Evolutionary conservation across 2,329 filamentous ascomycete genomes (phyloP).

Genomic region (Ophiostoma ulmi): DNA sequence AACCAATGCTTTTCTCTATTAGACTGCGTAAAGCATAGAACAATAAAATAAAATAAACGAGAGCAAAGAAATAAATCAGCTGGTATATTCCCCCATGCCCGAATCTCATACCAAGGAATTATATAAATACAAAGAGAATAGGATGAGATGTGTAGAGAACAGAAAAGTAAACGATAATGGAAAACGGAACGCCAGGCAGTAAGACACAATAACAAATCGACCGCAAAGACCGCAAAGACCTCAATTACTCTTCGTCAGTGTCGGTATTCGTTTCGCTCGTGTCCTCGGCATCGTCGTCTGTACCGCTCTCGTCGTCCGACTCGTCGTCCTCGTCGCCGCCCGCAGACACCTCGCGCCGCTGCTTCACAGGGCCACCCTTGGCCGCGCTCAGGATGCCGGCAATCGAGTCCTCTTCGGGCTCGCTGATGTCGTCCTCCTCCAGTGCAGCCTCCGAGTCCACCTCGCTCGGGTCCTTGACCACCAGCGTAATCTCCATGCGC

Average conservation of each 20-base stretch:
- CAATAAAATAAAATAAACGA: background rate
- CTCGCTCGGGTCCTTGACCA: conserved; percentile 84
- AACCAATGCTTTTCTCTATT: background rate
- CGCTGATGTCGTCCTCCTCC: conserved; percentile 81
- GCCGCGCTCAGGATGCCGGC: conserved; percentile 86
- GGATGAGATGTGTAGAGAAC: conserved; percentile 57
- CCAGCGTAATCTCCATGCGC: conserved; percentile 82
- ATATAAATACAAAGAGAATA: conserved; percentile 8
- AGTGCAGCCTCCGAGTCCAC: conserved; percentile 61
- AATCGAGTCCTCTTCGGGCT: conserved; percentile 92
- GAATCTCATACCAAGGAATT: conserved; percentile 4
- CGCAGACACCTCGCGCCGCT: conserved; percentile 31
- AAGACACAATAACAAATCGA: background rate
- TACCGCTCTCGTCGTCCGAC: conserved; percentile 77
- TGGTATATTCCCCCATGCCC: conserved; percentile 7
- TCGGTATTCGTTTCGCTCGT: conserved; percentile 65
- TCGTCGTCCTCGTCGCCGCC: conserved; percentile 44
- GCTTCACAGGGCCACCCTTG: conserved; percentile 60
- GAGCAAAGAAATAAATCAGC: background rate
- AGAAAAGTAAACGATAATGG: background rate
- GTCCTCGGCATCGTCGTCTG: conserved; percentile 64
- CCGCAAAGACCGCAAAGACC: background rate
- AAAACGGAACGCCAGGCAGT: background rate
- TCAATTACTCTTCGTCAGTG: conserved; percentile 53
- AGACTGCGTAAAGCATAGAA: background rate